Evolutionary conservation across 2,329 filamentous ascomycete species (phyloP).

Genomic region (Fusarium chaquense): DNA sequence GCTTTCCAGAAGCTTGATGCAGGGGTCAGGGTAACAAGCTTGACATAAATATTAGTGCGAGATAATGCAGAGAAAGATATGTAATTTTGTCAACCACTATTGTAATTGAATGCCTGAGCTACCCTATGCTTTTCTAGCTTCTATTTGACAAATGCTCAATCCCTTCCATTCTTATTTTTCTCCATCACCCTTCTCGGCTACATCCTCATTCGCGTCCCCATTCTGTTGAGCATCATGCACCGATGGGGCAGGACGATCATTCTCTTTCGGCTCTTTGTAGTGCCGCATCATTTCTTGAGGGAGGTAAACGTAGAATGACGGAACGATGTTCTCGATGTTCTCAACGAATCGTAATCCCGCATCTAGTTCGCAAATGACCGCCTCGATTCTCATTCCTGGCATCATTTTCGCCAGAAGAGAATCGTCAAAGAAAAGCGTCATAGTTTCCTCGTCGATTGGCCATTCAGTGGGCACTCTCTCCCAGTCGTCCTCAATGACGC

Average conservation of each 20-base stretch:
- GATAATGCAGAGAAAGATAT: accelerated
- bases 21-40: slow-evolving; percentile 17
- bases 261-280: slow-evolving; percentile 69
- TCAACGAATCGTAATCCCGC: slow-evolving; percentile 76
- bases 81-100: slow-evolving; percentile 16
- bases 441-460: slow-evolving; percentile 30
- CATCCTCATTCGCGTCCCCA: slow-evolving; percentile 31
- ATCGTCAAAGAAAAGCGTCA: slow-evolving; percentile 76
- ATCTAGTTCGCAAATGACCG: slow-evolving; percentile 67
- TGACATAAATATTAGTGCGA: slow-evolving; percentile 15
- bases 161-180: neutral
- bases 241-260: slow-evolving; percentile 61
- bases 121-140: slow-evolving; percentile 13
- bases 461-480: slow-evolving; percentile 50
- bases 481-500: slow-evolving; percentile 62
- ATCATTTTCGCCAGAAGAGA: slow-evolving; percentile 64
- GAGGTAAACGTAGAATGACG: slow-evolving; percentile 73
- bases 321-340: slow-evolving; percentile 64
- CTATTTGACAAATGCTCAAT: neutral
- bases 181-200: slow-evolving; percentile 37
- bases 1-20: slow-evolving; percentile 47
- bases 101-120: neutral
- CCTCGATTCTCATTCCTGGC: slow-evolving; percentile 72
- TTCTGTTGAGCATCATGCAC: slow-evolving; percentile 51
- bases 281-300: slow-evolving; percentile 76